Evolutionary conservation across 306 rosid species (phyloP), one percentile per base, ranked within the genome.

Genomic region (Malus sylvestris): DNA sequence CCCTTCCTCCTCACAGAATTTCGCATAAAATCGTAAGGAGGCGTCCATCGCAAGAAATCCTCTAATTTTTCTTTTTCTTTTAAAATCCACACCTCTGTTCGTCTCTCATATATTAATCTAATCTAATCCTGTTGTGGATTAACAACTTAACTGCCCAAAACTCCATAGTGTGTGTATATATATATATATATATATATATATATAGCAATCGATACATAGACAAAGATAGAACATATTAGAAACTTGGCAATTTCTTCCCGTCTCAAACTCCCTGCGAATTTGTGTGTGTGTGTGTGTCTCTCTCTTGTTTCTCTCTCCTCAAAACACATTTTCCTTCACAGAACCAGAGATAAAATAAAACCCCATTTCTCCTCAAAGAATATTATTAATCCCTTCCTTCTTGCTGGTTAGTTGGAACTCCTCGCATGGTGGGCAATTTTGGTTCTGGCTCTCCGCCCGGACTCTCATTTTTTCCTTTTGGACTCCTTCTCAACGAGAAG

Each of bases 21-120:
- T 80, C 85, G 77, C 77, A 84, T 80, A 78, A 81, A 80, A 52
- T 78, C 59, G 68, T 66, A 76, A 78, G 74, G 91, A 87, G 73
- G 78, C 86, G 82, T 91, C 84, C 83, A 74, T 33, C 51, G 82
- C 85, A 90, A 86, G 82, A 91, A 81, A 86, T 80, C 75, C 81
- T 45, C 38, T 7, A 38, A 38, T 52, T 69, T 73, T 4, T n/a
- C 42, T 27, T 38, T n/a, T 18, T 27, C 55, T 18, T 11, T 42
- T 35, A 27, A 64, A 30, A n/a, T 46, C 49, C 38, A 35, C 27
- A 55, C 13, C 32, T 13, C 51, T 72, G 25, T 35, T 53, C 46
- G n/a, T 75, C 67, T 80, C 45, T 30, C 44, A 4, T 9, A 30
- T 63, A 30, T 6, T 15, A 49, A 49, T 49, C 15, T 33, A 33